A percentile compares a stretch with the other conserved stretches of the same genome.
These are phyloP conservation scores for Evernia prunastri DNA, from an alignment of 495 filamentous ascomycete species.

Conservation along the genomic window DNA sequence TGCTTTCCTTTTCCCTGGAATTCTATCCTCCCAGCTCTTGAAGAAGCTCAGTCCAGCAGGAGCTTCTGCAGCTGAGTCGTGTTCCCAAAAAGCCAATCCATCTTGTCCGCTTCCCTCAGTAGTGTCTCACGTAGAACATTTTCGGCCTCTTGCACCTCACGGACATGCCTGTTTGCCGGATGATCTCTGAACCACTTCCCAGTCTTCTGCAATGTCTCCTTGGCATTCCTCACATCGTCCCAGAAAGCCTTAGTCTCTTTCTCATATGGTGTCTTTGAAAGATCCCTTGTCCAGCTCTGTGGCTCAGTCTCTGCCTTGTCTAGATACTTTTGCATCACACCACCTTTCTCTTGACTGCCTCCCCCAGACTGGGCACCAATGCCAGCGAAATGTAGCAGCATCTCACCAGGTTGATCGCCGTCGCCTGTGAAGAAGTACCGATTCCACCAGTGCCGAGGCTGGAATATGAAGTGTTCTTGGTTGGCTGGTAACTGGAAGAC, in stretches of 20 bases:
- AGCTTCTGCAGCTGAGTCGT: conserved; percentile 3
- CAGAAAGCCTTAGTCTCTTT: conserved; percentile 14
- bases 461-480: conserved; percentile 16
- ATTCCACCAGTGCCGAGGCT: conserved; percentile 18
- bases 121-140: conserved; percentile 8
- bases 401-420: conserved; percentile 12
- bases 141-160: conserved; percentile 3
- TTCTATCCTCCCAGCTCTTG: neutral
- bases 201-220: conserved; percentile 7
- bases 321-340: neutral
- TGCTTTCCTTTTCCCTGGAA: neutral
- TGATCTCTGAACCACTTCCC: conserved; percentile 8
- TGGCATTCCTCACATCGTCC: neutral
- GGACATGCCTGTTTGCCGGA: neutral
- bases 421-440: conserved; percentile 8
- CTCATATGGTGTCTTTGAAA: conserved; percentile 10
- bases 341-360: conserved; percentile 7
- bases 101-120: conserved; percentile 10
- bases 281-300: neutral
- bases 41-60: neutral
- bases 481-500: conserved; percentile 1
- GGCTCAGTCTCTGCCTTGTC: conserved; percentile 6
- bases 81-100: conserved; percentile 1
- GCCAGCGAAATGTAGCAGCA: conserved; percentile 14
- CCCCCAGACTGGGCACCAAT: conserved; percentile 8